Percentiles rank a stretch among this genome's conserved stretches.
These are phyloP conservation scores for Geum urbanum DNA, from an alignment of 306 rosid genomes.

Conservation along the genomic window DNA sequence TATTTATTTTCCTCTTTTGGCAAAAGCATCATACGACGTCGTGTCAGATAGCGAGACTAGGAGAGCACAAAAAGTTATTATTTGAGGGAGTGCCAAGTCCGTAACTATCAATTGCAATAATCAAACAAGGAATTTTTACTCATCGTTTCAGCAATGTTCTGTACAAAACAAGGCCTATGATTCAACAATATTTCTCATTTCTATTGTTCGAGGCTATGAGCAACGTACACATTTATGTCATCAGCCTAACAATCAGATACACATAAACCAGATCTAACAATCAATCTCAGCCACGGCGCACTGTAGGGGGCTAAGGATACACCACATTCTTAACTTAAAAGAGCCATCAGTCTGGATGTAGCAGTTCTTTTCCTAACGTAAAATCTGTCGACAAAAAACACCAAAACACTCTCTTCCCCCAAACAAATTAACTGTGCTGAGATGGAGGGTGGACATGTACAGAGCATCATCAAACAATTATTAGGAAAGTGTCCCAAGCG, in stretches of 20 bases:
- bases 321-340: no score
- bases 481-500: conserved; percentile 27
- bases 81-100: not conserved
- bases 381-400: conserved; percentile 24
- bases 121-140: not conserved
- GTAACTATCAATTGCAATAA: not conserved
- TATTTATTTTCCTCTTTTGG: no score
- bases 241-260: conserved; percentile 18
- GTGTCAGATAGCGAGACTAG: no score
- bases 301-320: no score
- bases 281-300: not conserved
- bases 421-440: conserved; percentile 8
- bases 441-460: conserved; percentile 24
- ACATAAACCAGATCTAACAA: conserved; percentile 9
- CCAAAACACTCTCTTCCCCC: no score
- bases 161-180: no score
- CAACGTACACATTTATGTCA: conserved; percentile 12
- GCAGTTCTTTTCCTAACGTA: conserved; percentile 13
- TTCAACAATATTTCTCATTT: conserved; percentile 16
- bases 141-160: no score
- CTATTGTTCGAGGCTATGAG: not conserved
- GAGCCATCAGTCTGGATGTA: not conserved
- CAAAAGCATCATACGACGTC: no score
- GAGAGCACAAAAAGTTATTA: not conserved
- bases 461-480: conserved; percentile 34